phyloP scores from a whole-genome alignment of 306 rosid genomes.

The Vigna trinervia region DNA sequence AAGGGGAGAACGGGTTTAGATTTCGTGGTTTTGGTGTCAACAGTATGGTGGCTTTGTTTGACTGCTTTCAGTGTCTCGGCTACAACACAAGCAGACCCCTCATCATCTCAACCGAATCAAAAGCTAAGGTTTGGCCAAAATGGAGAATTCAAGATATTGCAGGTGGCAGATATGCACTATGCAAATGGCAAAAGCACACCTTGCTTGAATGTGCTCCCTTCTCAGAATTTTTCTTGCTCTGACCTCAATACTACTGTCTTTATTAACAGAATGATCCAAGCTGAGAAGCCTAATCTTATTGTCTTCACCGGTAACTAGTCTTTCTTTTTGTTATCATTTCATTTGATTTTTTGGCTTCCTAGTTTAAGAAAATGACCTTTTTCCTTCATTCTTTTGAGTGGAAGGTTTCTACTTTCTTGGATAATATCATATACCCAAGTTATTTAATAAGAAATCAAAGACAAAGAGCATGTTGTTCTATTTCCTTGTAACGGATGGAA shows the following conservation, averaged over 20 bases:
- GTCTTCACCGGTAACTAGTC: constrained; percentile 79
- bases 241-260: constrained; percentile 88
- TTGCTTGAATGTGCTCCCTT: constrained; percentile 70
- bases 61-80: constrained; percentile 48
- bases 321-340: background rate
- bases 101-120: constrained; percentile 22
- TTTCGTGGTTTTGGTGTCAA: constrained; percentile 27
- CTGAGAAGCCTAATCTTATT: constrained; percentile 90
- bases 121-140: constrained; percentile 61
- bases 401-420: background rate
- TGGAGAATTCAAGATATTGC: constrained; percentile 90
- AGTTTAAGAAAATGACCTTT: background rate
- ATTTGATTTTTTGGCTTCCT: background rate
- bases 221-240: constrained; percentile 69
- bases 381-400: background rate
- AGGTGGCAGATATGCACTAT: constrained; percentile 97
- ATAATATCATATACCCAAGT: constrained; percentile 9
- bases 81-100: constrained; percentile 32
- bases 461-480: background rate
- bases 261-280: constrained; percentile 73
- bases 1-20: constrained; percentile 38
- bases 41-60: constrained; percentile 21
- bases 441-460: constrained; percentile 11
- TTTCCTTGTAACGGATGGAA: constrained; percentile 26
- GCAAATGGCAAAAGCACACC: constrained; percentile 71